These are phyloP conservation scores for Emmonsiellopsis sp. DNA, from an alignment of 2,329 filamentous ascomycete species.

Conservation along the genomic window DNA sequence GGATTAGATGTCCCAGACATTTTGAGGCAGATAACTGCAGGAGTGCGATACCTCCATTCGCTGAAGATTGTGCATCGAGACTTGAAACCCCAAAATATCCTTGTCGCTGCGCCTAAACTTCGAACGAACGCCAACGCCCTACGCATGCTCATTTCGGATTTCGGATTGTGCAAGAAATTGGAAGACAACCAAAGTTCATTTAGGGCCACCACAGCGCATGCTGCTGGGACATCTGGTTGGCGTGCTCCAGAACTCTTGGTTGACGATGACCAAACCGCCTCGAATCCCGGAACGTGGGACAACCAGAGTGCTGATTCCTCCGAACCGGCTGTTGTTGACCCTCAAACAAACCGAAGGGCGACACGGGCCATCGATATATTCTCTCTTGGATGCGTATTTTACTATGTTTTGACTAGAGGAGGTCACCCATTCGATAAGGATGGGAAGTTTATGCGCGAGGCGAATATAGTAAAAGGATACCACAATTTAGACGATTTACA, in stretches of 20 bases:
- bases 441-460: conserved; percentile 88
- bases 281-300: conserved; percentile 17
- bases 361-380: conserved; percentile 97
- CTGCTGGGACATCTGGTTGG: conserved; percentile 90
- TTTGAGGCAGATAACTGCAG: conserved; percentile 80
- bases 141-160: conserved; percentile 92
- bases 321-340: conserved; percentile 45
- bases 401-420: conserved; percentile 92
- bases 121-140: conserved; percentile 51
- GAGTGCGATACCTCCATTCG: conserved; percentile 79
- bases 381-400: conserved; percentile 94
- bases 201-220: conserved; percentile 86
- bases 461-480: conserved; percentile 89
- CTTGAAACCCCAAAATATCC: conserved; percentile 94
- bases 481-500: conserved; percentile 64
- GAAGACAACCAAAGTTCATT: conserved; percentile 92
- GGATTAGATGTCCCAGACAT: conserved; percentile 69
- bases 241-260: conserved; percentile 87
- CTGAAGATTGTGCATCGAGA: conserved; percentile 94
- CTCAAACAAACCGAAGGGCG: conserved; percentile 61
- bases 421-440: conserved; percentile 90
- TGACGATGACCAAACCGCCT: conserved; percentile 57
- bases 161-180: conserved; percentile 93
- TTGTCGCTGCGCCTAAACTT: conserved; percentile 60
- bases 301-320: conserved; percentile 36